Evolutionary conservation across 306 rosid genomes (phyloP), one percentile per base, ranked within the genome.

Genomic region (Gynostemma pentaphyllum): DNA sequence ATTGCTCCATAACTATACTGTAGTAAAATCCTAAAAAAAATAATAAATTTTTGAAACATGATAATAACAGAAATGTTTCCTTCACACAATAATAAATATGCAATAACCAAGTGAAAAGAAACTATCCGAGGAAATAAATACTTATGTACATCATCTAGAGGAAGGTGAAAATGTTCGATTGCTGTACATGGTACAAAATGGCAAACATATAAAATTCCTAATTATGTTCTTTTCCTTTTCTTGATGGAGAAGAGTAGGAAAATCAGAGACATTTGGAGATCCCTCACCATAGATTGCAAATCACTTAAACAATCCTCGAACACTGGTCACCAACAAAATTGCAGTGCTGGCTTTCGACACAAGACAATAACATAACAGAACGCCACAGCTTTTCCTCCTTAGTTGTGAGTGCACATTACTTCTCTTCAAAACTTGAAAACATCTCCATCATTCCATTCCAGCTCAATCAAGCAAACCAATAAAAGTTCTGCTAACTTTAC

Each of bases 331-430:
- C 54, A 28, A 28, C n/a, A n/a, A n/a, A n/a, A n/a, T n/a, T n/a
- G n/a, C n/a, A n/a, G n/a, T 61, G 66, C 66, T 23, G 37, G 66
- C 50, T 41, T n/a, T 61, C 65, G 39, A 60, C 65, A 61, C 15
- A 61, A 61, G 49, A 41, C 66, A 40, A 61, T 40, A 23, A 61
- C 49, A 61, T 61, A 61, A 34, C 49, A 37, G 15, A 15, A 50
- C 50, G 66, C 66, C 50, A 61, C 50, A 23, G 66, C 66, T 41
- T 39, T 34, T n/a, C 66, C 22, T 40, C 66, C 49, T 40, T 41
- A 61, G 66, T 40, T 40, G 50, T 23, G 66, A 61, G 24, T 61
- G 50, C 66, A 61, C 50, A 61, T 24, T 40, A 41, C 37, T 61
- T 61, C 49, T 30, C 50, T 61, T 26, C 49, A 41, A 41, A 41